Percentiles rank a stretch among this genome's conserved stretches.
phyloP scores from a whole-genome alignment of 331 rosid species.

The Telfairia occidentalis region DNA sequence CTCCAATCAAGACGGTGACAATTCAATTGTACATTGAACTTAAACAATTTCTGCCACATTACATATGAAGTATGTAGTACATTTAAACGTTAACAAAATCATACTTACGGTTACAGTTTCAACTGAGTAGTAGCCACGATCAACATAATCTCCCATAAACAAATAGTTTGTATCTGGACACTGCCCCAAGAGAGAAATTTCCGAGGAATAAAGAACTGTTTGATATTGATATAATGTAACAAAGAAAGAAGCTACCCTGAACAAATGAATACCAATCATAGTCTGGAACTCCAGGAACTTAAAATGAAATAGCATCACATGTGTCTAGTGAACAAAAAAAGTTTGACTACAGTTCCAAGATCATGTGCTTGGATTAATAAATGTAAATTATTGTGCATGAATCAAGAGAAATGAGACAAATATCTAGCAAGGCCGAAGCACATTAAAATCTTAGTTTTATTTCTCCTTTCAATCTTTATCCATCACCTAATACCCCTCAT shows the following conservation, averaged over 20 bases:
- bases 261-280: not conserved
- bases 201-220: not conserved
- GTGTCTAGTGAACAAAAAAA: not conserved
- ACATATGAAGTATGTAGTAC: not conserved
- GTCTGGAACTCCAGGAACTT: not conserved
- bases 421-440: not conserved
- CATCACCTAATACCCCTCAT: not conserved
- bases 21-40: not conserved
- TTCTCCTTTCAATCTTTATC: not conserved
- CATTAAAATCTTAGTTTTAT: not conserved
- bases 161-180: conserved; percentile 96
- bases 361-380: not conserved
- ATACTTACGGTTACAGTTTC: conserved; percentile 84
- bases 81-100: not conserved
- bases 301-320: not conserved
- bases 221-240: not conserved
- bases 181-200: conserved; percentile 22
- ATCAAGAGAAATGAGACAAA: not conserved
- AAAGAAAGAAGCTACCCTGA: not conserved
- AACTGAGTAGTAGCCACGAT: conserved; percentile 93
- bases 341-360: not conserved
- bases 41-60: not conserved
- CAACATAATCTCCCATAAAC: conserved; percentile 98
- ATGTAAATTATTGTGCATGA: not conserved
- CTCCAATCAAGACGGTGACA: not conserved